A percentile compares a stretch with the other conserved stretches of the same genome.
phyloP scores from a whole-genome alignment of 192 early-diverging fungal species.

The Funneliformis mosseae region DNA sequence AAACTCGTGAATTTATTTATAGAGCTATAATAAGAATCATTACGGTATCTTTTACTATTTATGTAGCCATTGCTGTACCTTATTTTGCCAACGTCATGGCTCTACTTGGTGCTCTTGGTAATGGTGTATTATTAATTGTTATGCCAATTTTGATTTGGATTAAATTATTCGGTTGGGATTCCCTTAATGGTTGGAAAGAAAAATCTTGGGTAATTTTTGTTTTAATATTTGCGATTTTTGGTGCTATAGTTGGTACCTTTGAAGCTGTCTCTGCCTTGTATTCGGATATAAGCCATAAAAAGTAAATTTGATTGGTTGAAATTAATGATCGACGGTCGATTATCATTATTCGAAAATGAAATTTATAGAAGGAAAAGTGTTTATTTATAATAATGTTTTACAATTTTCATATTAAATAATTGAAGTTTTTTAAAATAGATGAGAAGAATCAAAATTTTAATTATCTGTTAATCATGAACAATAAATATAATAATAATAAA shows the following conservation, averaged over 20 bases:
- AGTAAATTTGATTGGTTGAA: no score
- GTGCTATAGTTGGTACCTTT: conserved; percentile 15
- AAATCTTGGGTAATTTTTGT: conserved; percentile 39
- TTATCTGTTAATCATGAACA: no score
- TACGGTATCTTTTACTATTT: conserved; percentile 45
- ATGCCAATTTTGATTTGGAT: conserved; percentile 58
- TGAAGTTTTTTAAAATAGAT: no score
- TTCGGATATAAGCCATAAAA: conserved; percentile 1
- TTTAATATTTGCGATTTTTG: conserved; percentile 29
- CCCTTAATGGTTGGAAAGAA: conserved; percentile 41
- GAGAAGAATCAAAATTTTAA: no score
- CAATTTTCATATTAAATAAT: no score
- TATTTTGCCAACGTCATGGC: conserved; percentile 65
- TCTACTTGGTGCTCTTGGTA: conserved; percentile 60
- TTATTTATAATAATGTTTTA: no score
- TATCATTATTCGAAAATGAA: no score
- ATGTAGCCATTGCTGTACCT: conserved; percentile 52
- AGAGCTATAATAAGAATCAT: conserved; percentile 51
- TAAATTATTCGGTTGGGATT: conserved; percentile 52
- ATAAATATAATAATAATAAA: no score
- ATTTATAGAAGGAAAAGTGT: no score
- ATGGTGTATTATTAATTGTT: conserved; percentile 57
- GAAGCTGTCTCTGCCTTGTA: conserved; percentile 5
- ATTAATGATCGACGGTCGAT: no score
- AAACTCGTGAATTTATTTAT: conserved; percentile 42